Conservation (phyloP, 2,329 filamentous ascomycete species). For the Corinectria fuckeliana region DNA sequence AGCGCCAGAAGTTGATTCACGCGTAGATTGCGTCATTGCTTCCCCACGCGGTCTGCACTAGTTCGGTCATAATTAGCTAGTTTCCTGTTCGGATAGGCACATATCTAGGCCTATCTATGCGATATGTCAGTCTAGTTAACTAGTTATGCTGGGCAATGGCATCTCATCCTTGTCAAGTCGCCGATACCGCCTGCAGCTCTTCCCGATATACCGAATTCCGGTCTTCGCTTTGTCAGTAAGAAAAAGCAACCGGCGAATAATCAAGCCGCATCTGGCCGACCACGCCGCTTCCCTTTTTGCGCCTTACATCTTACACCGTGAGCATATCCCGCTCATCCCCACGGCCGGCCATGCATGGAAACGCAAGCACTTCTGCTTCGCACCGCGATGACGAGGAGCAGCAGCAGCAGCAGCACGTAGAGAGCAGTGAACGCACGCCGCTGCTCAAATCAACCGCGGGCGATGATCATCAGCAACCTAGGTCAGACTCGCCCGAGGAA, state of each 20-base stretch:
- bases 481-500: constrained; percentile 13
- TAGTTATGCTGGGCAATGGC: background rate
- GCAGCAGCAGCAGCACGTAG: constrained; percentile 18
- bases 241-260: background rate
- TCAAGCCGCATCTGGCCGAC: background rate
- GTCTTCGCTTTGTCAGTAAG: background rate
- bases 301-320: background rate
- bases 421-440: constrained; percentile 36
- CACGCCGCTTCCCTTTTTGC: background rate
- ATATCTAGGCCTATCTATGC: too few relatives aligned
- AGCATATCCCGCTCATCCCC: background rate
- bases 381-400: constrained; percentile 22
- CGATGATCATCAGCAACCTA: constrained; percentile 15
- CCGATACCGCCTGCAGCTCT: background rate
- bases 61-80: too few relatives aligned
- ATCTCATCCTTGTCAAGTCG: background rate
- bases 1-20: too few relatives aligned
- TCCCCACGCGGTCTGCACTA: constrained; percentile 1
- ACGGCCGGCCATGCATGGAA: constrained; percentile 26
- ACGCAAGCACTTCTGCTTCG: constrained; percentile 18
- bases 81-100: background rate
- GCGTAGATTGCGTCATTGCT: constrained; percentile 5
- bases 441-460: constrained; percentile 32
- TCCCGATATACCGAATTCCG: background rate
- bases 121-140: too few relatives aligned